Base-by-base conservation (phyloP, 495 filamentous ascomycete genomes). In the Neurospora africana region DNA sequence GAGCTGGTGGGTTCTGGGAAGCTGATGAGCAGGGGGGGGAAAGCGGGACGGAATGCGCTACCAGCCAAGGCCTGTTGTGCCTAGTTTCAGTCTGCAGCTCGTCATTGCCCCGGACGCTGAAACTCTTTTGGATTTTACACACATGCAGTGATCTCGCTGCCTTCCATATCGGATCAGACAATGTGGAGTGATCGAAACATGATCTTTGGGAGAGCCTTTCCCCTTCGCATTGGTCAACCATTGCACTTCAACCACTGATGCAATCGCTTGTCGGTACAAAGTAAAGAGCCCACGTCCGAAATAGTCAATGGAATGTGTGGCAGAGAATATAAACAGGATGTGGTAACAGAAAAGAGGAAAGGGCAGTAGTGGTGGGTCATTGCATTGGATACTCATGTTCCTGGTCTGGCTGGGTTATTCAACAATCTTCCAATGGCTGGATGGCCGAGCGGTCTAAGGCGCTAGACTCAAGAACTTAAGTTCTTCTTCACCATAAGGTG, bases 381-480 rank as follows among this genome's bases (percentile, higher is more conserved):
- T 8, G 21, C 3, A 7, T 9, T 2, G 1, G 1, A 13, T 33
- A 61, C 1, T 0, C 19, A 61, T 33, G 1, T 0, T 6, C 2
- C 2, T 3, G 1, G 3, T 33, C 1, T 30, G 15, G 5, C 13
- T 0, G 19, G 1, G 7, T 8, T 0, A 53, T 33, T 65, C 13
- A 65, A 33, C 15, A 65, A 33, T 65, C 6, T 65, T 65, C 27
- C 23, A 58, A 47, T 43, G 69, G 38, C 38, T 39, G 69, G 38
- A 70, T 70, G 69, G 69, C 69, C 69, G 69, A 70, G 69, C 41
- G 69, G 69, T 70, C 41, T 70, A 70, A 70, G 69, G 69, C 69
- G 69, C 38, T 70, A 43, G 69, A 41, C 41, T 70, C 41, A 70
- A 61, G 53, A 61, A 61, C 53, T 3, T 3, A 61, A 70, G 69